Conservation (phyloP, 352 stramenopile genomes). For the Peronospora belbahrii region DNA sequence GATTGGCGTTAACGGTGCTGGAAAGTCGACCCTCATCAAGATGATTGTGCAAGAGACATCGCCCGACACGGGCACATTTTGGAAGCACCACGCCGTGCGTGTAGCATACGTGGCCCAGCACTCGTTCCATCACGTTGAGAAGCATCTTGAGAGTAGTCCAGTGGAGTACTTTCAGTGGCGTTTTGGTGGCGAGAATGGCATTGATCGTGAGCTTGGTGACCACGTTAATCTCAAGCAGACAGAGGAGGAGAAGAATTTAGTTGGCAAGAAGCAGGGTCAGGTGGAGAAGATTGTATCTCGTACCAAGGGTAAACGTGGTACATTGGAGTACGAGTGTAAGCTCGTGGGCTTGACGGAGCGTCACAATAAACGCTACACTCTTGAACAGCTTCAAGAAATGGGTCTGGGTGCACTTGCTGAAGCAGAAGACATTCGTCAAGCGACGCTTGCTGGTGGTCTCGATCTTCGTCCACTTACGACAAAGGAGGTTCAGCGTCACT, state of each 20-base stretch:
- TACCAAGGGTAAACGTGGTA: conserved; percentile 61
- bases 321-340: conserved; percentile 86
- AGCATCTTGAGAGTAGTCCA: conserved; percentile 90
- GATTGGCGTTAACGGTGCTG: conserved; percentile 94
- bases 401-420: conserved; percentile 55
- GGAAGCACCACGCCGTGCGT: conserved; percentile 88
- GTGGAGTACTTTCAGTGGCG: conserved; percentile 98
- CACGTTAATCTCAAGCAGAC: conserved; percentile 88
- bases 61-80: conserved; percentile 65
- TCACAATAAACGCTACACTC: conserved; percentile 61
- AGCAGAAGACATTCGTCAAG: conserved; percentile 57
- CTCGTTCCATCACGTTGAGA: conserved; percentile 96
- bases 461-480: conserved; percentile 59
- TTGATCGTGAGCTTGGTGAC: conserved; percentile 88
- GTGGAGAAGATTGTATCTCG: conserved; percentile 92
- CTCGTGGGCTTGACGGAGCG: conserved; percentile 68
- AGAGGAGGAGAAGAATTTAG: conserved; percentile 86
- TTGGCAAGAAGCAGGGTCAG: conserved; percentile 87
- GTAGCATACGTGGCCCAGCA: conserved; percentile 96
- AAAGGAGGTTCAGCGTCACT: conserved; percentile 63
- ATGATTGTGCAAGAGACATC: conserved; percentile 79
- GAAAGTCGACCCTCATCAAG: conserved; percentile 98
- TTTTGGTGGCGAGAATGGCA: conserved; percentile 92
- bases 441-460: conserved; percentile 43
- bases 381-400: conserved; percentile 64